Evolutionary conservation across 2,329 filamentous ascomycete species (phyloP).

Genomic region (Harringtonia aguacate): DNA sequence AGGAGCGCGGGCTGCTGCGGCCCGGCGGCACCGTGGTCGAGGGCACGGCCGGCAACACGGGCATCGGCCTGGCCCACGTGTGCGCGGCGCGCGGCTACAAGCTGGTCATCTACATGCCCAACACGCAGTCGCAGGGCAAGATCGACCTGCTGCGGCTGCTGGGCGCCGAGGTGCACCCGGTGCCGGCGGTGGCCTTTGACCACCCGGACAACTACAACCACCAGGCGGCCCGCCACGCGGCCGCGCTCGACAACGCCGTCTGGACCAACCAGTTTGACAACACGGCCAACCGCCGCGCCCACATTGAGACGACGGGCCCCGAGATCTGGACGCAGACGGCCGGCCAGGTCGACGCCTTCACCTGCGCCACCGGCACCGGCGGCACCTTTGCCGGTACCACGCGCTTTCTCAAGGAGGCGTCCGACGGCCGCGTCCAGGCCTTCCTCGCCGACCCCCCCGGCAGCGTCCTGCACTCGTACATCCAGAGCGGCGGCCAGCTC

Average conservation of each 20-base stretch:
- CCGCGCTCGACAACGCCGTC: slow-evolving; percentile 73
- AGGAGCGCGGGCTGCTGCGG: slow-evolving; percentile 71
- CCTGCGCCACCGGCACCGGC: slow-evolving; percentile 85
- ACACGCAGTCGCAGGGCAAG: slow-evolving; percentile 97
- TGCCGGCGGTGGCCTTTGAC: slow-evolving; percentile 91
- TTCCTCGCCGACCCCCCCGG: slow-evolving; percentile 93
- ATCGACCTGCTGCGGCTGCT: slow-evolving; percentile 85
- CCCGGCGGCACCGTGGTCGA: slow-evolving; percentile 83
- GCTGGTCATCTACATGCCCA: slow-evolving; percentile 98
- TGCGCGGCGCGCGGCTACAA: slow-evolving; percentile 87
- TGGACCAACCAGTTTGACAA: slow-evolving; percentile 99
- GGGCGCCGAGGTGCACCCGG: slow-evolving; percentile 90
- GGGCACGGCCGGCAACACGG: slow-evolving; percentile 94
- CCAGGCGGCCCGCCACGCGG: slow-evolving; percentile 85
- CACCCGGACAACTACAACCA: slow-evolving; percentile 98
- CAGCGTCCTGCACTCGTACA: slow-evolving; percentile 85
- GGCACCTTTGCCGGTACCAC: slow-evolving; percentile 87
- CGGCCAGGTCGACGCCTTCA: slow-evolving; percentile 85
- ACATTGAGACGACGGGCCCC: slow-evolving; percentile 93
- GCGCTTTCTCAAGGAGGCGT: slow-evolving; percentile 76
- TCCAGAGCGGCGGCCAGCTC: slow-evolving; percentile 73
- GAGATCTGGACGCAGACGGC: slow-evolving; percentile 93
- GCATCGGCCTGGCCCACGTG: slow-evolving; percentile 94
- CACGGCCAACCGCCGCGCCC: slow-evolving; percentile 81
- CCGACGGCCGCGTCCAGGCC: slow-evolving; percentile 66